Evolutionary conservation across 179 eudicot genomes (phyloP).

Genomic region (Corrigiola litoralis): DNA sequence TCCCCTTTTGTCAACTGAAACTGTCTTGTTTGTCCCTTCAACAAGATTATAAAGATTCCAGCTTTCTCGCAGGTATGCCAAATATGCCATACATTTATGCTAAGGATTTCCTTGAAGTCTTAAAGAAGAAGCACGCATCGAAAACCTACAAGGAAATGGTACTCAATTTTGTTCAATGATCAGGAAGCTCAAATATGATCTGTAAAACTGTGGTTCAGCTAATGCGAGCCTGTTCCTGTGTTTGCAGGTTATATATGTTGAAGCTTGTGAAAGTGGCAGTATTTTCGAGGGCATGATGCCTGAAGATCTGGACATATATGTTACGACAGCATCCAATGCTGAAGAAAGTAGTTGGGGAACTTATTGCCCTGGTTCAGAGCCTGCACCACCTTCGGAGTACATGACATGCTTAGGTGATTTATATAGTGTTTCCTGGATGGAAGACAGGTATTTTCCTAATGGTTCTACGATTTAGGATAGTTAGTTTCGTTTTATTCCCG

Average conservation of each 20-base stretch:
- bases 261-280: slow-evolving; percentile 96
- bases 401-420: slow-evolving; percentile 88
- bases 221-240: background rate
- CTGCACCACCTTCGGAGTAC: slow-evolving; percentile 66
- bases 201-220: background rate
- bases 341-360: slow-evolving; percentile 81
- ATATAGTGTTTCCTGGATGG: slow-evolving; percentile 97
- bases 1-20: background rate
- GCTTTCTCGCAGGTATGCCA: slow-evolving; percentile 65
- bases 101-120: slow-evolving; percentile 58
- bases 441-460: slow-evolving; percentile 52
- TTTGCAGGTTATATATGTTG: slow-evolving; percentile 72
- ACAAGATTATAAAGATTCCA: background rate
- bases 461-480: background rate
- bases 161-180: background rate
- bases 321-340: slow-evolving; percentile 83
- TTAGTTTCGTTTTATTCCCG: background rate
- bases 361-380: slow-evolving; percentile 71
- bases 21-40: background rate
- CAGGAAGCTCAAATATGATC: background rate
- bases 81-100: slow-evolving; percentile 48
- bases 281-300: slow-evolving; percentile 85
- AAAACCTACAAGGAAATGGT: slow-evolving; percentile 85
- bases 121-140: slow-evolving; percentile 67
- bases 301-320: slow-evolving; percentile 60